phyloP scores from a whole-genome alignment of 192 early-diverging fungal genomes.

The Backusella mclennaniae region DNA sequence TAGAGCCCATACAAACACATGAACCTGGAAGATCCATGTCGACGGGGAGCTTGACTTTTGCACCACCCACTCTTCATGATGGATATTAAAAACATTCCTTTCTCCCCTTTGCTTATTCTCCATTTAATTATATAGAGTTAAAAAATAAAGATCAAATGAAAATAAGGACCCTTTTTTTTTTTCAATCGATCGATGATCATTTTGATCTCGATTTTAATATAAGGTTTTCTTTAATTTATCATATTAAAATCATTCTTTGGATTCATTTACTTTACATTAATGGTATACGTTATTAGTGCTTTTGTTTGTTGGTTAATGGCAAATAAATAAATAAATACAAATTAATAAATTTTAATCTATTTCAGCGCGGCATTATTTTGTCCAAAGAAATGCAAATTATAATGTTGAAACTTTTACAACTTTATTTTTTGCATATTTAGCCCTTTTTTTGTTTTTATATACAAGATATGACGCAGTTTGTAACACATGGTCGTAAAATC shows the following conservation, averaged over 20 bases:
- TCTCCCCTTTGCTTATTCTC: background rate
- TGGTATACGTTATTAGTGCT: no score
- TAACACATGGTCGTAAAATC: background rate
- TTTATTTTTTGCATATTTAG: no score
- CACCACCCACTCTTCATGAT: background rate
- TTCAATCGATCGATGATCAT: background rate
- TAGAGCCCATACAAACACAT: conserved; percentile 27
- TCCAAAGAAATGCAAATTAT: no score
- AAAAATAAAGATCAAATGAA: background rate
- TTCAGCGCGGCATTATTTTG: no score
- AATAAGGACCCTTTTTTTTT: background rate
- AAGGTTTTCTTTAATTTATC: background rate
- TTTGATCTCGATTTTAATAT: background rate
- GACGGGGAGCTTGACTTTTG: background rate
- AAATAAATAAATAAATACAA: no score
- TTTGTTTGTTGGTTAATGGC: no score
- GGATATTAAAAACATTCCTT: background rate
- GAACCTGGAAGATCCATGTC: conserved; percentile 10
- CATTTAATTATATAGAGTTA: background rate
- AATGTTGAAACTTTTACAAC: no score
- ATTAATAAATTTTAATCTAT: no score
- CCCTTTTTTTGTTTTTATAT: no score
- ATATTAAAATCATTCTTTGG: background rate
- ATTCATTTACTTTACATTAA: no score
- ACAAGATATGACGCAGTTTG: no score